Percentiles rank a stretch among this genome's conserved stretches.
Conservation (phyloP, 495 filamentous ascomycete species). For the Chaetomium tenue region DNA sequence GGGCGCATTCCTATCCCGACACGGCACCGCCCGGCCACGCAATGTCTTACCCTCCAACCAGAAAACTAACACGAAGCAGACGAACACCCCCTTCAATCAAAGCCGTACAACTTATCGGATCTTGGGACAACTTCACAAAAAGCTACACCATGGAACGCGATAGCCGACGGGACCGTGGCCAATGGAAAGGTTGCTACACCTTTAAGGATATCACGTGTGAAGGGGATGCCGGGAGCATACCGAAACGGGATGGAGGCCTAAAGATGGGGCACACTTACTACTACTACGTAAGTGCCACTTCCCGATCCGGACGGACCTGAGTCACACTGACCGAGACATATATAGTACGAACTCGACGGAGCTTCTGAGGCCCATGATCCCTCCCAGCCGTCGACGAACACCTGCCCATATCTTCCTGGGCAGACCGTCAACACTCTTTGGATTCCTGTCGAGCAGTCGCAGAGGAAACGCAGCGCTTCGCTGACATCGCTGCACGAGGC, state of each 20-base stretch:
- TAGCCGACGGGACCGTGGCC: slow-evolving; percentile 60
- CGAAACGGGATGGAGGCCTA: slow-evolving; percentile 70
- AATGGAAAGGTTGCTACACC: slow-evolving; percentile 81
- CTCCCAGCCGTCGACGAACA: slow-evolving; percentile 64
- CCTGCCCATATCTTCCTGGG: slow-evolving; percentile 83
- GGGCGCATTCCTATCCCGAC: not conserved
- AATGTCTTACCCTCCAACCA: not conserved
- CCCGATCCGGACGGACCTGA: not conserved
- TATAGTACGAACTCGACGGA: slow-evolving; percentile 75
- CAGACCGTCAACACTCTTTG: slow-evolving; percentile 80
- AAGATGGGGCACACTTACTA: slow-evolving; percentile 94
- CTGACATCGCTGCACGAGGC: slow-evolving; percentile 48
- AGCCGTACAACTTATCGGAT: slow-evolving; percentile 78
- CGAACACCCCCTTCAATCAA: slow-evolving; percentile 63
- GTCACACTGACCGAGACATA: slow-evolving; percentile 40
- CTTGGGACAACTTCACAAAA: slow-evolving; percentile 87
- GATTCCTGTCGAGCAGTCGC: slow-evolving; percentile 67
- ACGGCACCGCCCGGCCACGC: not conserved
- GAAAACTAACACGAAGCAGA: slow-evolving; percentile 41
- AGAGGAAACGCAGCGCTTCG: slow-evolving; percentile 51
- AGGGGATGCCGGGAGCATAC: slow-evolving; percentile 56
- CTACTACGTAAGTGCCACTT: slow-evolving; percentile 70
- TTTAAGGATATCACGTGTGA: slow-evolving; percentile 85
- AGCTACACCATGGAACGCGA: slow-evolving; percentile 79
- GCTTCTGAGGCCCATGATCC: slow-evolving; percentile 71